Conservation (phyloP, 495 filamentous ascomycete genomes). For the Aspergillus cavernicola region DNA sequence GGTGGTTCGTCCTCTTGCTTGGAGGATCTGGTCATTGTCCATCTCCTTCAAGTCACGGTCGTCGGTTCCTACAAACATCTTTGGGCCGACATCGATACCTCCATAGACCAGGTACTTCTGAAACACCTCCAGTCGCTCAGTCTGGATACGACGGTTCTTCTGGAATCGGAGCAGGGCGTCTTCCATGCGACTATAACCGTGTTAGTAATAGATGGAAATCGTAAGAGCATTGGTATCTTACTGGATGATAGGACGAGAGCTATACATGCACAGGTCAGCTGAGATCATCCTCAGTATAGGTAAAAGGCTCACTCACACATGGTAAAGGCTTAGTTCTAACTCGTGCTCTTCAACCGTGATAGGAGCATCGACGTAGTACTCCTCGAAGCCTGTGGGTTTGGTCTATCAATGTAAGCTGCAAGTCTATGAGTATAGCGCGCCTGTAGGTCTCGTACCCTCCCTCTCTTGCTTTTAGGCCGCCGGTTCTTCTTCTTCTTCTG, state of each 20-base stretch:
- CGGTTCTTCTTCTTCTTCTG: conserved; percentile 32
- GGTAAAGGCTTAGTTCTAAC: conserved; percentile 59
- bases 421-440: background rate
- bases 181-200: conserved; percentile 68
- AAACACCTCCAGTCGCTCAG: conserved; percentile 60
- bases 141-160: conserved; percentile 67
- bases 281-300: conserved; percentile 6
- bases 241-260: conserved; percentile 37
- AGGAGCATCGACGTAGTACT: conserved; percentile 73
- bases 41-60: conserved; percentile 49
- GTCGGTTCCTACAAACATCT: conserved; percentile 63
- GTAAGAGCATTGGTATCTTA: conserved; percentile 20
- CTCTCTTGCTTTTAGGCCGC: conserved; percentile 46
- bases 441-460: conserved; percentile 24
- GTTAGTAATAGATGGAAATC: conserved; percentile 2
- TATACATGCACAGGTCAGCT: conserved; percentile 23
- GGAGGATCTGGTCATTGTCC: conserved; percentile 61
- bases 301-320: conserved; percentile 36
- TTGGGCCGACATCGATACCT: conserved; percentile 66
- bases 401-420: conserved; percentile 26
- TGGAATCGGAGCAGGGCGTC: conserved; percentile 80
- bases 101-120: conserved; percentile 76
- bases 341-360: conserved; percentile 62
- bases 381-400: conserved; percentile 61
- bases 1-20: conserved; percentile 27